Percentiles rank a stretch among this genome's conserved stretches.
These are phyloP conservation scores for Myriosclerotinia curreyana DNA, from an alignment of 2,329 filamentous ascomycete genomes.

Conservation along the genomic window DNA sequence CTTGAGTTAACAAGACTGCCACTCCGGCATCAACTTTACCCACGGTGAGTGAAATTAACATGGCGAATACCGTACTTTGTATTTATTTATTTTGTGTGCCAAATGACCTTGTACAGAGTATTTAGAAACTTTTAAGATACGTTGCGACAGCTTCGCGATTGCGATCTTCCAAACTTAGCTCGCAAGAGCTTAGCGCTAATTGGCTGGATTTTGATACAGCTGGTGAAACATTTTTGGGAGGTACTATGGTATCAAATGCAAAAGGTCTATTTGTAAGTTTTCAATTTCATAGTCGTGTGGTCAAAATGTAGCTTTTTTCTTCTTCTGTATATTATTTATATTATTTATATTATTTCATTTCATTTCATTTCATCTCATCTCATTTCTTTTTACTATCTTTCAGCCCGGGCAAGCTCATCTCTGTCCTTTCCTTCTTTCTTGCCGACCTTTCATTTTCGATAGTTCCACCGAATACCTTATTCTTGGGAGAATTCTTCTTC, in stretches of 20 bases:
- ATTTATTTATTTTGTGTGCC: not conserved
- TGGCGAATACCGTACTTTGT: conserved; percentile 42
- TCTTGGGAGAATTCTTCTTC: not conserved
- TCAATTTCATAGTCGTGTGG: too few relatives aligned
- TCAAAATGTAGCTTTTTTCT: not conserved
- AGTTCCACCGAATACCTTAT: conserved; percentile 4
- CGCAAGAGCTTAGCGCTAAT: conserved; percentile 6
- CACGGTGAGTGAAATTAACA: conserved; percentile 97
- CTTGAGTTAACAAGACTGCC: conserved; percentile 91
- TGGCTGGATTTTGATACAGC: conserved; percentile 13
- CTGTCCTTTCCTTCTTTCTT: too few relatives aligned
- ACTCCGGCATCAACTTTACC: conserved; percentile 99
- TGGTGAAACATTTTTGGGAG: conserved; percentile 7
- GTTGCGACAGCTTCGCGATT: conserved; percentile 32
- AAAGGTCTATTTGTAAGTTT: too few relatives aligned
- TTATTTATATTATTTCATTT: not conserved
- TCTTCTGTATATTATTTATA: not conserved
- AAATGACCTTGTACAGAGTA: not conserved
- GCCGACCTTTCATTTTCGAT: not conserved
- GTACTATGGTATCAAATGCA: too few relatives aligned
- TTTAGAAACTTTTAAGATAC: conserved; percentile 24
- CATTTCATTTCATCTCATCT: not conserved
- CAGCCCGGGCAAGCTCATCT: too few relatives aligned
- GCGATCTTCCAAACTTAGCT: conserved; percentile 11
- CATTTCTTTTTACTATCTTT: not conserved